A percentile compares a stretch with the other conserved stretches of the same genome.
Conservation (phyloP, 305 asterid species). For the Ilex paraguariensis region DNA sequence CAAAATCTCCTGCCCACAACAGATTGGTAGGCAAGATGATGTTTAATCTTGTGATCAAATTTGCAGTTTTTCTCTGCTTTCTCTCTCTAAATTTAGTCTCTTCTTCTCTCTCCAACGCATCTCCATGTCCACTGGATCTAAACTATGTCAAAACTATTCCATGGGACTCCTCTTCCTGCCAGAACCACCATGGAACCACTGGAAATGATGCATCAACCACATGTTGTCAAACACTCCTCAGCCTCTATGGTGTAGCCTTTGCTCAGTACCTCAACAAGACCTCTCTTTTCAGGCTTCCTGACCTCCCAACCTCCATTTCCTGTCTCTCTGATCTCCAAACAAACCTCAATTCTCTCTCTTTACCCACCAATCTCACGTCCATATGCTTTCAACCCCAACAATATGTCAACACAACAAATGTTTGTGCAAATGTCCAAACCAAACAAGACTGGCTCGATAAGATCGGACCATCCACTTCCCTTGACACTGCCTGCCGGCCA, state of each 20-base stretch:
- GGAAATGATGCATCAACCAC: conserved; percentile 6
- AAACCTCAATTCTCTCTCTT: conserved; percentile 37
- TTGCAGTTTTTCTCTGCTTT: too few species aligned
- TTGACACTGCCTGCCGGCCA: conserved; percentile 58
- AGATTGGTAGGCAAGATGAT: too few species aligned
- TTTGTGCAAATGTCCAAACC: conserved; percentile 62
- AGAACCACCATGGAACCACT: not conserved
- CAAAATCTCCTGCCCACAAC: too few species aligned
- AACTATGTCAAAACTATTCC: too few species aligned
- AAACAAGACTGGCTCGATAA: conserved; percentile 57
- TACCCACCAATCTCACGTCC: conserved; percentile 51
- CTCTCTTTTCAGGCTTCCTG: conserved; percentile 44
- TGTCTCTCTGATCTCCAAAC: conserved; percentile 64
- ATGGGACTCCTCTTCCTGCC: too few species aligned
- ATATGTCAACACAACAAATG: conserved; percentile 42
- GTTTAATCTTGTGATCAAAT: too few species aligned
- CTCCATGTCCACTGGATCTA: too few species aligned
- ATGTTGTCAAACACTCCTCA: conserved; percentile 75
- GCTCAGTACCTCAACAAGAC: conserved; percentile 53
- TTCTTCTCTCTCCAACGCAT: too few species aligned
- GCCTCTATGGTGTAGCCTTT: conserved; percentile 58
- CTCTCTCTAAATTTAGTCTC: too few species aligned
- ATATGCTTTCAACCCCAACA: conserved; percentile 60
- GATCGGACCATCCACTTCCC: conserved; percentile 43
- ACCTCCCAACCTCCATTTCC: conserved; percentile 60